A percentile compares a stretch with the other conserved stretches of the same genome.
Evolutionary conservation across 352 stramenopile species (phyloP).

Genomic region (Globisporangium splendens): DNA sequence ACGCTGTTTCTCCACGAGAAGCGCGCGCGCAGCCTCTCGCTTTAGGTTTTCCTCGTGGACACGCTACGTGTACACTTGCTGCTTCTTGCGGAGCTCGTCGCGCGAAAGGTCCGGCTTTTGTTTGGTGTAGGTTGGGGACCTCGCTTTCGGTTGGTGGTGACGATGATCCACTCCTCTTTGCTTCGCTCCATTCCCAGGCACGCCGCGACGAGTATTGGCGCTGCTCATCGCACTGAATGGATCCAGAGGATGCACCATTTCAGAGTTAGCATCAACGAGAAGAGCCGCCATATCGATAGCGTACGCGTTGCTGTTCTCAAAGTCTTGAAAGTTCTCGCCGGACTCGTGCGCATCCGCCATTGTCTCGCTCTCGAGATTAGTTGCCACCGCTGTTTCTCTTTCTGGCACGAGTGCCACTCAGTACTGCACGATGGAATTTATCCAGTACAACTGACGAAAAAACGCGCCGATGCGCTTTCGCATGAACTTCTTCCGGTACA

Average conservation of each 20-base stretch:
- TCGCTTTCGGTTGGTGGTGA: neutral
- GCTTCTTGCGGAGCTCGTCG: slow-evolving; percentile 31
- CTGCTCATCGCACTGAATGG: neutral
- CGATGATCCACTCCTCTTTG: neutral
- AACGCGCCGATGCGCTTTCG: slow-evolving; percentile 28
- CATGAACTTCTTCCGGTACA: slow-evolving; percentile 66
- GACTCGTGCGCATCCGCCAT: neutral
- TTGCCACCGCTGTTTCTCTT: neutral
- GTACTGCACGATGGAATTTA: slow-evolving; percentile 28
- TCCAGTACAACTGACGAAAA: slow-evolving; percentile 27
- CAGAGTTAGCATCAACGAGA: neutral
- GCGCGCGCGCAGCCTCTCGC: slow-evolving; percentile 22
- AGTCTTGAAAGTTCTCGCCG: neutral
- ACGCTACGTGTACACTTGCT: slow-evolving; percentile 37
- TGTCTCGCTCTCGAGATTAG: neutral
- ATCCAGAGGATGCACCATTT: neutral
- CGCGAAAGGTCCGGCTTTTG: slow-evolving; percentile 4
- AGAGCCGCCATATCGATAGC: neutral
- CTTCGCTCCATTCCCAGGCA: neutral
- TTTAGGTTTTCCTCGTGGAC: slow-evolving; percentile 37
- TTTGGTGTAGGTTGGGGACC: neutral
- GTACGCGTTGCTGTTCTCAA: neutral
- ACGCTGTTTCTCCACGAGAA: slow-evolving; percentile 24
- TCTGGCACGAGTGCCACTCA: slow-evolving; percentile 31
- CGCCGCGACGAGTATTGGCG: neutral